A percentile compares a stretch with the other conserved stretches of the same genome.
phyloP scores from a whole-genome alignment of 257 asterid species.

The Solanum pinnatisectum region DNA sequence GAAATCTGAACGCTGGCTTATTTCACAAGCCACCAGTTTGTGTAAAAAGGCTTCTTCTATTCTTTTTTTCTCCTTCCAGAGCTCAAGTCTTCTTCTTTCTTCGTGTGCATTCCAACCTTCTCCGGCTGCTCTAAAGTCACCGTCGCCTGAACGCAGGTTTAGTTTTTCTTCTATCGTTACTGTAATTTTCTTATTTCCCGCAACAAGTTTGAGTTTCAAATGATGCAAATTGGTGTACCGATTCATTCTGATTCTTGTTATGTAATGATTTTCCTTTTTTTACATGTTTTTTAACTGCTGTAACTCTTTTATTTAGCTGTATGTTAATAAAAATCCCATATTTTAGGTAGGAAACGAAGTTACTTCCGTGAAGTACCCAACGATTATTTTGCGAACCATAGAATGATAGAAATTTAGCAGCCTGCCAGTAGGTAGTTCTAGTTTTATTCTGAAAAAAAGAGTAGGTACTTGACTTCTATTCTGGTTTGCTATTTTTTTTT shows the following conservation, averaged over 20 bases:
- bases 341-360: background rate
- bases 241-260: background rate
- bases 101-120: background rate
- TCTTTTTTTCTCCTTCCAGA: background rate
- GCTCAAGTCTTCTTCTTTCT: background rate
- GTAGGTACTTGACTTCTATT: background rate
- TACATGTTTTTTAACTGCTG: background rate
- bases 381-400: background rate
- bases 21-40: background rate
- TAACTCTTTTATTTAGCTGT: background rate
- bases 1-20: background rate
- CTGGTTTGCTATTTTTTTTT: background rate
- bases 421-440: background rate
- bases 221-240: background rate
- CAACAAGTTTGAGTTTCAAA: background rate
- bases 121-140: background rate
- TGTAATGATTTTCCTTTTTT: background rate
- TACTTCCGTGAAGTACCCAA: background rate
- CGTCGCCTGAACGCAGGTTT: background rate
- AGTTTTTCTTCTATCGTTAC: background rate
- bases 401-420: background rate
- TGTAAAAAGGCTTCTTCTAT: background rate
- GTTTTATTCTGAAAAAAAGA: background rate
- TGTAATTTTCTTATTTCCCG: background rate
- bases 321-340: background rate